Base-by-base conservation (phyloP, 1,139 yeast genomes). In the Scheffersomyces segobiensis region DNA sequence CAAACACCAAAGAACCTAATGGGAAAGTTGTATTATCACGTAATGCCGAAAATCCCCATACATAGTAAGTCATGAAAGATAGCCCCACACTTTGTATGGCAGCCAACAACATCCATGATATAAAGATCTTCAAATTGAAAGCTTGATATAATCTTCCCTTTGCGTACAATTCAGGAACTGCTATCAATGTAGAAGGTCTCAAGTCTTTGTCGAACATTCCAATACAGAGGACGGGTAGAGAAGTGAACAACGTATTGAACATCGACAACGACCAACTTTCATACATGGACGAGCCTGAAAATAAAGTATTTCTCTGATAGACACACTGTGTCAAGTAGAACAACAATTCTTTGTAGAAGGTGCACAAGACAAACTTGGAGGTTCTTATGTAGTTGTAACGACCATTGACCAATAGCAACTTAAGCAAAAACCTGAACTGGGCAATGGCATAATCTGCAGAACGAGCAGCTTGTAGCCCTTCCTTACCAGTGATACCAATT, bases 191-290 rank as follows among this genome's bases (percentile, higher is more conserved):
- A 1, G 96, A 86, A 0, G 98, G 96, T 57, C 87, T 83, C 70
- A 96, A 79, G 69, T 96, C 99, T 69, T 89, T 89, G 67, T 95
- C 98, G 74, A 95, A 89, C 86, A 93, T 91, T n/a, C 99, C 99
- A 56, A 96, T 80, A 67, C 97, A 91, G 53, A 95, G 71, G 1
- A 95, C 99, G 0, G 98, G 95, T 55, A 96, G 78, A 0, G 98
- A 91, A 0, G 99, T 95, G 75, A 96, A 96, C 62, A 96, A 80
- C 0, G 99, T 95, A 71, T 95, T 96, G 76, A 91, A 96, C 98
- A 96, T 93, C 0, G 98, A 91, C 62, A 95, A 80, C 0, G 98
- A 93, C 98, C 98, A 93, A 55, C 93, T 88, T 71, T 96, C 99
- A 71, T 92, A 95, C 66, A 93, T 75, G 0, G 98, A 92, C 0